phyloP scores from a whole-genome alignment of 305 asterid genomes.

The Fraxinus platypoda region DNA sequence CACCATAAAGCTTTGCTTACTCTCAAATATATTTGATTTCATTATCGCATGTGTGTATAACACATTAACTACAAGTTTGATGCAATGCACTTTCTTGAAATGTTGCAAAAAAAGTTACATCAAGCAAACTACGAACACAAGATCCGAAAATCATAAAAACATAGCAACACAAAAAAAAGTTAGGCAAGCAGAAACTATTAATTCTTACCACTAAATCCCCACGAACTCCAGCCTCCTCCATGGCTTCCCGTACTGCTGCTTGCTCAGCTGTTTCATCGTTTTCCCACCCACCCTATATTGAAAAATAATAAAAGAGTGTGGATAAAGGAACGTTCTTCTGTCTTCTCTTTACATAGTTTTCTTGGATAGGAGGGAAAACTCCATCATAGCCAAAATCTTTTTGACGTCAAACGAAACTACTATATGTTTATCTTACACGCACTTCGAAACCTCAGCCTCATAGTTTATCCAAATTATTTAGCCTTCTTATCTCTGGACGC shows the following conservation, averaged over 20 bases:
- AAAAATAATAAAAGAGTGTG: slow-evolving; percentile 13
- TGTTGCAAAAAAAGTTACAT: neutral
- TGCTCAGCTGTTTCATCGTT: slow-evolving; percentile 85
- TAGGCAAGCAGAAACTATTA: neutral
- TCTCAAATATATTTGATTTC: neutral
- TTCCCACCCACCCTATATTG: slow-evolving; percentile 88
- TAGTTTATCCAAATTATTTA: neutral
- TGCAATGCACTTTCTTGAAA: neutral
- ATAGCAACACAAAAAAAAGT: neutral
- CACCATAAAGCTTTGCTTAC: neutral
- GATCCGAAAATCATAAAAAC: neutral
- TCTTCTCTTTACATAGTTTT: neutral
- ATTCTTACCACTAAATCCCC: slow-evolving; percentile 69
- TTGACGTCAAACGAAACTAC: neutral
- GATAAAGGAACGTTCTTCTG: slow-evolving; percentile 1
- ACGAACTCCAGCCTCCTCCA: slow-evolving; percentile 92
- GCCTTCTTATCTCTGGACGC: slow-evolving; percentile 2
- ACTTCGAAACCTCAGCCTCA: neutral
- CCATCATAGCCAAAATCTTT: neutral
- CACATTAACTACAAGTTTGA: neutral
- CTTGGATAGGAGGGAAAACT: neutral
- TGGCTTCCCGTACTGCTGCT: slow-evolving; percentile 85
- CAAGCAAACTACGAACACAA: neutral
- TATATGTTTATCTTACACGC: neutral
- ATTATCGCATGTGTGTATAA: neutral